Evolutionary conservation across 306 rosid species (phyloP).

Genomic region (Gastrolobium bilobum): DNA sequence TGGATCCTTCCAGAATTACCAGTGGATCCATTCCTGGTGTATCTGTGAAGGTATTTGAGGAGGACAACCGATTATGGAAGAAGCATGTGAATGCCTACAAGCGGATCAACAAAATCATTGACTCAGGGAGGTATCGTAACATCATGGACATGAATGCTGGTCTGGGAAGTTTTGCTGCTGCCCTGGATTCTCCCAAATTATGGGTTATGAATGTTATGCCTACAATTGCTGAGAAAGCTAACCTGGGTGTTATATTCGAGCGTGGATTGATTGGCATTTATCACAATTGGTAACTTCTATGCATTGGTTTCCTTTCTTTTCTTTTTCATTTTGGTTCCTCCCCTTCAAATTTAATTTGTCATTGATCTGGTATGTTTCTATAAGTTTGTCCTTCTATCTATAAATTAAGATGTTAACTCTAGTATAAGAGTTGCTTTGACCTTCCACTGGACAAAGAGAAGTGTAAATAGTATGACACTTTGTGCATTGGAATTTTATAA

Average conservation of each 20-base stretch:
- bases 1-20: constrained; percentile 68
- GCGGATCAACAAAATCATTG: constrained; percentile 70
- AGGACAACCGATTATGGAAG: constrained; percentile 73
- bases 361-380: neutral
- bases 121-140: constrained; percentile 75
- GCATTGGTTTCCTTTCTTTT: neutral
- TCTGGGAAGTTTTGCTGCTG: constrained; percentile 91
- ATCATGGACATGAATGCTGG: constrained; percentile 94
- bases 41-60: constrained; percentile 60
- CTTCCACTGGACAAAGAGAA: neutral
- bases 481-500: constrained; percentile 5
- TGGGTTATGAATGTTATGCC: constrained; percentile 96
- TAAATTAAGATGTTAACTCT: constrained; percentile 19
- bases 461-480: neutral
- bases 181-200: constrained; percentile 75
- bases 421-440: neutral
- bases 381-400: constrained; percentile 2
- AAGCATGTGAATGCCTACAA: constrained; percentile 85
- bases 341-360: neutral
- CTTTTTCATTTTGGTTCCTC: neutral
- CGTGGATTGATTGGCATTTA: constrained; percentile 87
- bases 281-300: constrained; percentile 75
- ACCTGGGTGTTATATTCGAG: constrained; percentile 72
- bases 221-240: constrained; percentile 75
- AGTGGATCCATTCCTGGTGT: constrained; percentile 66